A percentile compares a stretch with the other conserved stretches of the same genome.
Conservation (phyloP, 306 rosid genomes). For the Vigna angularis region DNA sequence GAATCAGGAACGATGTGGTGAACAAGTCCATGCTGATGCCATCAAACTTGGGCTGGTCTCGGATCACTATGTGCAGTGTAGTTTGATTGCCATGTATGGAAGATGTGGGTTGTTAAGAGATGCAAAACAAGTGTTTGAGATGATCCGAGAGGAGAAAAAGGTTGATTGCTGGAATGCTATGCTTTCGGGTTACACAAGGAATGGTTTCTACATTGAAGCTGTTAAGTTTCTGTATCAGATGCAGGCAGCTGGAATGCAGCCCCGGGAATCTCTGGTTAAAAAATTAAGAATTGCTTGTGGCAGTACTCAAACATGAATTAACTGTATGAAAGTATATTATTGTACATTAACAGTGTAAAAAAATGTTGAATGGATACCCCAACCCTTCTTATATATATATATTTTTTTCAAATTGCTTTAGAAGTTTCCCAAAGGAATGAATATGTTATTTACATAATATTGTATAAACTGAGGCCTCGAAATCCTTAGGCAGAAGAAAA, state of each 20-base stretch:
- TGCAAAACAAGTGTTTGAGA: slow-evolving; percentile 57
- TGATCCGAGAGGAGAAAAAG: slow-evolving; percentile 42
- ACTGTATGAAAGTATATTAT: slow-evolving; percentile 12
- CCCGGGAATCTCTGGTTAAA: slow-evolving; percentile 59
- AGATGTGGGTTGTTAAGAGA: slow-evolving; percentile 56
- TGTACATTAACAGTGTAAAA: slow-evolving; percentile 31
- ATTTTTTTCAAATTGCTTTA: not conserved
- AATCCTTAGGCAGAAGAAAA: too few species aligned
- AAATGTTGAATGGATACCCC: not conserved
- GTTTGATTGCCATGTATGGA: slow-evolving; percentile 70
- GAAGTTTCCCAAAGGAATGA: too few species aligned
- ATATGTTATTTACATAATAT: too few species aligned
- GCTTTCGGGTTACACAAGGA: slow-evolving; percentile 56
- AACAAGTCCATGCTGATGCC: slow-evolving; percentile 64
- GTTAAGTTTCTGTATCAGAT: slow-evolving; percentile 65
- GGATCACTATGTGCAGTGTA: slow-evolving; percentile 57
- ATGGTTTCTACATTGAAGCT: slow-evolving; percentile 59
- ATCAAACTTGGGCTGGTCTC: slow-evolving; percentile 58
- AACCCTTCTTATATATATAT: not conserved
- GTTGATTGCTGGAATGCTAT: slow-evolving; percentile 72
- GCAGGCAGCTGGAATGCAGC: slow-evolving; percentile 56
- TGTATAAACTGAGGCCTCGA: too few species aligned
- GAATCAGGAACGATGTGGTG: slow-evolving; percentile 50
- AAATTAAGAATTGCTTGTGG: slow-evolving; percentile 64
- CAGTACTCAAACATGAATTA: slow-evolving; percentile 34